Evolutionary conservation across 352 stramenopile genomes (phyloP), one percentile per base, ranked within the genome.

Genomic region (Hyphochytrium catenoides): DNA sequence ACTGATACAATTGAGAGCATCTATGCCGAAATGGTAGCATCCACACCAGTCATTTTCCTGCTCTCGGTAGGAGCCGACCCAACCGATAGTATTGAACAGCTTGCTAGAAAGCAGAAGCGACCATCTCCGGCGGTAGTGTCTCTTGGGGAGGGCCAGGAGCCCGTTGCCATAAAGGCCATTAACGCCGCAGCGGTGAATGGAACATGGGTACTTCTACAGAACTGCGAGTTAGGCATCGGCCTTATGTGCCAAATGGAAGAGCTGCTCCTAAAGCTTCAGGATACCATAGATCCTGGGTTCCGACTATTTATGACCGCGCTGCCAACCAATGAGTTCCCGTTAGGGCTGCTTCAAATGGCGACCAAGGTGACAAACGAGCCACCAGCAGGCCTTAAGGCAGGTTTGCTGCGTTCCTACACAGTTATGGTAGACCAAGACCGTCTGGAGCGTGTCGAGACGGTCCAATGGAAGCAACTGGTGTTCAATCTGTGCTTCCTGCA

Each of bases 351-450:
- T 30, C 90, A 98, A 52, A 96, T 97, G 87, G 94, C 76, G 27
- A 96, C 84, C 21, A 98, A 97, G 50, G 88, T 98, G 17, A 97
- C 90, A 4, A 97, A 98, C 43, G 87, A 97, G 39, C 86, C 88
- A 24, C 90, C 89, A 3, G 71, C 91, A 42, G 90, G 90, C 8
- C 53, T 97, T 8, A 78, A 86, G 14, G 88, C 89, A 2, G 88
- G 85, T 17, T 48, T 97, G 20, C 47, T 97, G 26, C 76, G 86
- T 3, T 94, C 78, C 20, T 97, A 94, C 63, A 95, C 84, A 11
- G 81, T 96, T 26, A 95, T 96, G 67, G 87, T 97, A n/a, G 87
- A 96, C 56, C 87, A 97, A 58, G 90, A 98, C 54, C 91, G 93
- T 26, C 57, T 95, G 12, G 87, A 96, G 51, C 65, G 84, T 35